Percentiles rank a stretch among this genome's conserved stretches.
Conservation (phyloP, 1,284 basidiomycete genomes). For the Moesziomyces antarcticus region DNA sequence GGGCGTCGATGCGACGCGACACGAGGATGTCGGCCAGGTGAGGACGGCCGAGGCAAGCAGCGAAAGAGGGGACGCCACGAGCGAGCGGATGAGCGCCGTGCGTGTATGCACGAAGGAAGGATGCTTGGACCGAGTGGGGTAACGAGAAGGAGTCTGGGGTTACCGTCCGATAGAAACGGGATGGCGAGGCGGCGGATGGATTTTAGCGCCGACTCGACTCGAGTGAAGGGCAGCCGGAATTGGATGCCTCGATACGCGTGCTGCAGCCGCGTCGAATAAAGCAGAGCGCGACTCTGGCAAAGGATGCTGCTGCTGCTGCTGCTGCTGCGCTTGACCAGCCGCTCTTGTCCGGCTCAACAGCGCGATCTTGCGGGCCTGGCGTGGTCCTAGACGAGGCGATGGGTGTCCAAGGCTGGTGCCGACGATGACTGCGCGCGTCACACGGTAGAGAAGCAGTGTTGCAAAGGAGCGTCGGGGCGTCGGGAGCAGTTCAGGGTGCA, state of each 20-base stretch:
- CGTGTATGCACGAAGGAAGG: background rate
- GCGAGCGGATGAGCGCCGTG: constrained; percentile 3
- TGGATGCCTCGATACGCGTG: background rate
- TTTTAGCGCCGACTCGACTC: background rate
- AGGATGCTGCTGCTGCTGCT: background rate
- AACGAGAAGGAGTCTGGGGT: constrained; percentile 18
- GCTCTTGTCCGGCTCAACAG: no score
- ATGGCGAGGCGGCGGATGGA: constrained; percentile 17
- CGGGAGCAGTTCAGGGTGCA: constrained; percentile 33
- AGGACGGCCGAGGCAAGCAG: no score
- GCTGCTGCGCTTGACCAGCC: background rate
- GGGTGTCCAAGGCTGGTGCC: background rate
- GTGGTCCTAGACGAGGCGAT: no score
- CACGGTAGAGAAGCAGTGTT: background rate
- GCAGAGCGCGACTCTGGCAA: background rate
- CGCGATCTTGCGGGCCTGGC: no score
- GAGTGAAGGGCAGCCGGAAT: background rate
- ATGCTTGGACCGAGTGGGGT: constrained; percentile 6
- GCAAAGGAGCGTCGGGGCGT: background rate
- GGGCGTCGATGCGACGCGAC: background rate
- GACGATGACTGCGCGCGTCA: no score
- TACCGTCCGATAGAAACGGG: constrained; percentile 29
- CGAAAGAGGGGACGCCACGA: background rate
- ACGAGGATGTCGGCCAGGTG: background rate
- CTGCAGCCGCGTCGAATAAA: background rate